Base-by-base conservation (phyloP, 1,284 basidiomycete genomes). In the Cutaneotrichosporon dermatis region DNA sequence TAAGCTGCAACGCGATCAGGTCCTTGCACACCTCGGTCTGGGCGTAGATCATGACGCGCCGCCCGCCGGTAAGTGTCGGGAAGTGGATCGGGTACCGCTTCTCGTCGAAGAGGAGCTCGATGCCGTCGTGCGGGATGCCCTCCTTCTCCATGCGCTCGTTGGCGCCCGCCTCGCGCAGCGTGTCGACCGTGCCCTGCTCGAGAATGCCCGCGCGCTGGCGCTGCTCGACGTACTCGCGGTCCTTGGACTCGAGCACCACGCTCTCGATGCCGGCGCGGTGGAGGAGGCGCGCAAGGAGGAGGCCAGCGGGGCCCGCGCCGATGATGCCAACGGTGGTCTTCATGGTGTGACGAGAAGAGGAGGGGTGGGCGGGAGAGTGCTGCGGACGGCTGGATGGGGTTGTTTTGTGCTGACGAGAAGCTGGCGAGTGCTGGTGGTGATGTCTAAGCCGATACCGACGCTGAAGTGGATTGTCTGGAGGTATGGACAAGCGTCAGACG, bases 1-100 rank as follows among this genome's bases (percentile, higher is more conserved):
- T 57, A 54, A 64, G 54, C 57, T 64, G 62, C 34, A 64, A 59
- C 15, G 52, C 57, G 40, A 64, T 64, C 7, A 64, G 55, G 57
- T 64, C 62, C 59, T 61, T 61, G 62, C 62, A 64, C 42, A 64
- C 57, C 59, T 64, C 62, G 49, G 62, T 64, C 59, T 64, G 62
- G 37, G 62, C 62, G 57, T 64, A 64, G 59, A 64, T 64, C 62
- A 64, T 64, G 57, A 64, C 62, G 33, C 48, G 44, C 40, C 59
- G 59, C 4, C 62, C 62, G 45, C 52, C 57, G 3, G 62, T 64
- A 15, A 64, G 59, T 13, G 48, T 42, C 7, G 62, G 62, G 45
- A 64, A 64, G 55, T 61, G 49, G 49, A 64, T 50, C 11, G 59
- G 59, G 57, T 64, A 52, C 7, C 62, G 59, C 57, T 54, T 42